Base-by-base conservation (phyloP, 441 rosid genomes). In the Theobroma grandiflorum region DNA sequence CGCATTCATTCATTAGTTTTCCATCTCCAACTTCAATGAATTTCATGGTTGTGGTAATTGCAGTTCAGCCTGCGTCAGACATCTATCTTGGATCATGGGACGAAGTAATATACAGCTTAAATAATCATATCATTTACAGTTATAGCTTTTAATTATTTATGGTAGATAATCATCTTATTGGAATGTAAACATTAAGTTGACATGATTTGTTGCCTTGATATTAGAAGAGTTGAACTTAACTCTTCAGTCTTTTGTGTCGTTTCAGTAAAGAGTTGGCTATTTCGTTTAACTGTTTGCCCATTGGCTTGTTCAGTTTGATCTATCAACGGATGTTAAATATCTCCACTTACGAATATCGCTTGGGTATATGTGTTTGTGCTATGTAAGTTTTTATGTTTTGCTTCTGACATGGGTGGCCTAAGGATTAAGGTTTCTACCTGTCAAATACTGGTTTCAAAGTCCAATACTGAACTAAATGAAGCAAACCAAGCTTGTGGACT, bases 1-100 rank as follows among this genome's bases (percentile, higher is more conserved):
- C 61, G 81, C 88, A 83, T 88, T 88, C 90, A 83, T 90, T 91
- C 89, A 88, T 89, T 91, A 74, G 82, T 87, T 90, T 85, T 81
- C 70, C 64, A 55, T 65, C 74, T 72, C 82, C 84, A 80, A 64
- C 78, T 65, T 84, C 84, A 73, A 64, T 68, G 67, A 68, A 66
- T 58, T 67, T 33, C 58, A 22, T 15, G 63, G 72, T 55, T 67
- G 49, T 71, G 85, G 76, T 52, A 50, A 72, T 81, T n/a, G 71
- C 63, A 12, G 37, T 68, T 83, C 78, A 72, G 58, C 26, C 72
- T 64, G 82, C 71, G 53, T 81, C 61, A 38, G 73, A 14, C 59
- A 38, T 81, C 86, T 83, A 79, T 49, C 82, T 83, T 64, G 78
- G 86, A 85, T 59, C 43, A 58, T 65, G 78, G 15, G 73, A 80